These are phyloP conservation scores for Solanum hybrid DNA, from an alignment of 305 asterid genomes.

Conservation along the genomic window DNA sequence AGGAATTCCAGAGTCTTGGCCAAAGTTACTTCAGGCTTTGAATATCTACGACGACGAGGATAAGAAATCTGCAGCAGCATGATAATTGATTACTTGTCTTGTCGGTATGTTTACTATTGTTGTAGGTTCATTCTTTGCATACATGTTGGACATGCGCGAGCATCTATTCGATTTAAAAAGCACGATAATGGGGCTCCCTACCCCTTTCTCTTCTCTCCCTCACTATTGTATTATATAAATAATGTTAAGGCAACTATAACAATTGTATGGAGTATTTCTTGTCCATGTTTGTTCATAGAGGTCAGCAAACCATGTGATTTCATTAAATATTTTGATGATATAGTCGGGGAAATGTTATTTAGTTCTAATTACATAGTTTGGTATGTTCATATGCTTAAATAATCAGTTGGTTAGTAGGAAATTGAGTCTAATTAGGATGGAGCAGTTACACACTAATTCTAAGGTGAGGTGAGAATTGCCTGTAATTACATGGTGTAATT, in stretches of 20 bases:
- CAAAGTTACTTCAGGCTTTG: conserved; percentile 71
- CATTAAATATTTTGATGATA: neutral
- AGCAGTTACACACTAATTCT: too few species aligned
- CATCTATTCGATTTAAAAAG: neutral
- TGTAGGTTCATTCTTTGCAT: conserved; percentile 24
- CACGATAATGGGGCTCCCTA: neutral
- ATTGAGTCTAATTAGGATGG: neutral
- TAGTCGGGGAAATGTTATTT: neutral
- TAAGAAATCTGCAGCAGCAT: conserved; percentile 46
- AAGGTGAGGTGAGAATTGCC: too few species aligned
- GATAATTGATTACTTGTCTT: neutral
- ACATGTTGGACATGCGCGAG: conserved; percentile 8
- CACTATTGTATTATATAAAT: neutral
- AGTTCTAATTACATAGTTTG: neutral
- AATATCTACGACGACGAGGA: conserved; percentile 59
- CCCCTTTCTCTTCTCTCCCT: neutral
- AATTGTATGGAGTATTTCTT: neutral
- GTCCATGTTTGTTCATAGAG: neutral
- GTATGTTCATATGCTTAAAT: neutral
- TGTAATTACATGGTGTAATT: too few species aligned
- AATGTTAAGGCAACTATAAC: neutral
- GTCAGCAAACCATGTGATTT: neutral
- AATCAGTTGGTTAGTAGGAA: neutral
- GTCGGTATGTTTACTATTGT: neutral
- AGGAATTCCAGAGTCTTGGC: conserved; percentile 89